These are phyloP conservation scores for Suillus alpinus DNA, from an alignment of 768 basidiomycete genomes.

Conservation along the genomic window DNA sequence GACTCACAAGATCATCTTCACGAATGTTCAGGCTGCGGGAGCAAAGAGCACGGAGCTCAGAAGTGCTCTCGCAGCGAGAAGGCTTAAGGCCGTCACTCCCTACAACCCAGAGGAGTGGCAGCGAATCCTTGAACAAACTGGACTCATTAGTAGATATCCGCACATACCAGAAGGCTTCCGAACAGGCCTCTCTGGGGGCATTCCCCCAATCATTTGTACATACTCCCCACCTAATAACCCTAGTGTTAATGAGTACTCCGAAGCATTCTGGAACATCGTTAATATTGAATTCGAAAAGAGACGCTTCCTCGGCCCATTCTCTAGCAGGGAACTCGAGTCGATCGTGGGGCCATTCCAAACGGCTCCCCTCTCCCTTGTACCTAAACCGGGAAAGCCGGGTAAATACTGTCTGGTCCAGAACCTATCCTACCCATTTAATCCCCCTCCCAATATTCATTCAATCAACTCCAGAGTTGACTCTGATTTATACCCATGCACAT, in stretches of 20 bases:
- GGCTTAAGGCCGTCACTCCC: constrained; percentile 24
- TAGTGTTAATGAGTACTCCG: constrained; percentile 12
- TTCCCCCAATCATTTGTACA: constrained; percentile 21
- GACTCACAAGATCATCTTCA: constrained; percentile 25
- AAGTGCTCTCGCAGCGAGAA: constrained; percentile 33
- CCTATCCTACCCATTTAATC: constrained; percentile 27
- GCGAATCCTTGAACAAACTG: constrained; percentile 7
- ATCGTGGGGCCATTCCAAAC: constrained; percentile 38
- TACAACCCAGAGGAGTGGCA: constrained; percentile 33
- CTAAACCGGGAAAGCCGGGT: constrained; percentile 31
- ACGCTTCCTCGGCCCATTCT: constrained; percentile 33
- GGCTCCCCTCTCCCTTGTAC: constrained; percentile 35
- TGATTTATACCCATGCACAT: constrained; percentile 36
- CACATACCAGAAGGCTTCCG: background rate
- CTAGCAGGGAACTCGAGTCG: constrained; percentile 19
- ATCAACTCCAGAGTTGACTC: constrained; percentile 22
- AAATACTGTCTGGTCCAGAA: constrained; percentile 37
- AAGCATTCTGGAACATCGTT: background rate
- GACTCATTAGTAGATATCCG: background rate
- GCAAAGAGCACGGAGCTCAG: constrained; percentile 37
- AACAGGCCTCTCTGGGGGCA: constrained; percentile 22
- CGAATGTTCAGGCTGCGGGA: constrained; percentile 43
- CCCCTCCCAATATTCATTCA: constrained; percentile 10
- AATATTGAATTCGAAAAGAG: constrained; percentile 17
- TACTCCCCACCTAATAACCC: constrained; percentile 32